Conservation (phyloP, 768 basidiomycete genomes). For the Xerocomellus intermedius region DNA sequence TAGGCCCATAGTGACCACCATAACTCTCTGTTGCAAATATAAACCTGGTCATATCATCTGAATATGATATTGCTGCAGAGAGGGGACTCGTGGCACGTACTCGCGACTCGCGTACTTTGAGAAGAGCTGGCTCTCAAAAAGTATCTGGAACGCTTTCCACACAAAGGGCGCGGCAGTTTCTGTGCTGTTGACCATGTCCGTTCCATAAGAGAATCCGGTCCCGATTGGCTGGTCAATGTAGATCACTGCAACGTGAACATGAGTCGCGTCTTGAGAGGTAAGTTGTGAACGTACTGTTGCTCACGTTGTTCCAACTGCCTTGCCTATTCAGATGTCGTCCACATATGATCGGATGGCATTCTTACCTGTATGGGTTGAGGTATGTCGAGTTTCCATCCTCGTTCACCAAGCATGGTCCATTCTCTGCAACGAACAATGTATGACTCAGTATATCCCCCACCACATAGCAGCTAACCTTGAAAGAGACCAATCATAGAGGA, state of each 20-base stretch:
- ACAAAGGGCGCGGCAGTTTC: slow-evolving; percentile 53
- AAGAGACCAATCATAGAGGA: slow-evolving; percentile 66
- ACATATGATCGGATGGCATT: not conserved
- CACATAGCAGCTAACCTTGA: slow-evolving; percentile 41
- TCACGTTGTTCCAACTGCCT: slow-evolving; percentile 63
- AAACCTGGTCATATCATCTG: slow-evolving; percentile 39
- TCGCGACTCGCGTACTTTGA: slow-evolving; percentile 51
- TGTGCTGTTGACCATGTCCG: slow-evolving; percentile 50
- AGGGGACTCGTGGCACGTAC: slow-evolving; percentile 32
- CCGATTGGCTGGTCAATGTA: slow-evolving; percentile 72
- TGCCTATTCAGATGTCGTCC: not conserved
- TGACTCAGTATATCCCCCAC: not conserved
- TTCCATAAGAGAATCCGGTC: slow-evolving; percentile 62
- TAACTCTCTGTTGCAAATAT: slow-evolving; percentile 67
- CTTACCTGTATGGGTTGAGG: slow-evolving; percentile 60
- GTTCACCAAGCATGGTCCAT: slow-evolving; percentile 64
- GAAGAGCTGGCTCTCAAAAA: slow-evolving; percentile 58
- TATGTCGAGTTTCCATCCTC: slow-evolving; percentile 49
- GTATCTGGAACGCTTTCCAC: slow-evolving; percentile 62
- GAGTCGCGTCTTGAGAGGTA: not conserved
- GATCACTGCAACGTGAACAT: slow-evolving; percentile 44
- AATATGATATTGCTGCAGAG: not conserved
- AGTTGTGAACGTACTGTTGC: slow-evolving; percentile 50
- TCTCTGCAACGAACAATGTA: slow-evolving; percentile 37
- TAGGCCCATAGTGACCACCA: slow-evolving; percentile 66